Evolutionary conservation across 1,284 basidiomycete genomes (phyloP), one percentile per base, ranked within the genome.

Genomic region (Tilletiaria anomala): DNA sequence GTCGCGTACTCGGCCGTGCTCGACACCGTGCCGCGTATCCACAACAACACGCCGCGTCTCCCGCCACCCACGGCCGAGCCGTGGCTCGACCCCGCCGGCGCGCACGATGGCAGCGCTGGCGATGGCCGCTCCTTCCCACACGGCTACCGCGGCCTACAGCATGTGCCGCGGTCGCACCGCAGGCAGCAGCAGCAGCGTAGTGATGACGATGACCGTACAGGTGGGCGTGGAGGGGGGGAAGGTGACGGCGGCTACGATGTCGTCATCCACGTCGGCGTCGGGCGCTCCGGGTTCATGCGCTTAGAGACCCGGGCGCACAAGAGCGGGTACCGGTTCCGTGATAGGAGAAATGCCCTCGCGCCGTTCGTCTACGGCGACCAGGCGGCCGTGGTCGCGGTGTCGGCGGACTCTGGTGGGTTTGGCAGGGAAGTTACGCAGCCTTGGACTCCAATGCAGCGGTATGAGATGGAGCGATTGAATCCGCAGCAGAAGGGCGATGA

Each of bases 191-290:
- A n/a, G n/a, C n/a, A n/a, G n/a, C n/a, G n/a, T n/a, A n/a, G n/a
- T n/a, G n/a, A n/a, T n/a, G n/a, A n/a, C n/a, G n/a, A n/a, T n/a
- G n/a, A n/a, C n/a, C n/a, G n/a, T n/a, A n/a, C n/a, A n/a, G n/a
- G n/a, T n/a, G n/a, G n/a, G n/a, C n/a, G n/a, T n/a, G n/a, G n/a
- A n/a, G n/a, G n/a, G n/a, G n/a, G n/a, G n/a, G n/a, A n/a, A n/a
- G n/a, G n/a, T n/a, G n/a, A n/a, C n/a, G 21, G 22, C 23, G 36
- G 36, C 22, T 37, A 24, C 23, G 36, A 37, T 24, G 36, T 37
- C 8, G 22, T 37, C 36, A 16, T 37, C 11, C 36, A 37, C 36
- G 36, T 37, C 12, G 36, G 36, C 22, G 36, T 37, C 15, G 36
- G 36, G 5, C 16, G 14, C 8, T 15, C 21, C 12, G 36, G 36